Evolutionary conservation across 2,329 filamentous ascomycete genomes (phyloP).

Genomic region (Penicillium olsonii): DNA sequence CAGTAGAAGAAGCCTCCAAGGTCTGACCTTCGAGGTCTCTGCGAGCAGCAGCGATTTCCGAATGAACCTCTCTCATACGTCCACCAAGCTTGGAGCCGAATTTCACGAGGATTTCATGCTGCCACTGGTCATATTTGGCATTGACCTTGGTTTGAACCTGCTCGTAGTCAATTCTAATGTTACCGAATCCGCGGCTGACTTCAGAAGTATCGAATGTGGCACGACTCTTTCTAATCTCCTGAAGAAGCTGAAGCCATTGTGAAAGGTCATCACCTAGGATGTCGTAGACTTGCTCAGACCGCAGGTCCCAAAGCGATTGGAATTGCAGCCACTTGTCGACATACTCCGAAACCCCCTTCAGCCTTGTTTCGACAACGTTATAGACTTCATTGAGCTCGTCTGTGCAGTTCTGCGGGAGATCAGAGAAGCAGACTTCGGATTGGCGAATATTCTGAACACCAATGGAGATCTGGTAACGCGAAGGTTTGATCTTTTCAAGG

Average conservation of each 20-base stretch:
- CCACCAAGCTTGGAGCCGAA: slow-evolving; percentile 87
- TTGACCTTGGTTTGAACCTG: slow-evolving; percentile 99
- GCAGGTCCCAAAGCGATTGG: slow-evolving; percentile 96
- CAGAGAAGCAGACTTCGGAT: slow-evolving; percentile 67
- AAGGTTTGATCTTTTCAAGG: slow-evolving; percentile 89
- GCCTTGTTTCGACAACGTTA: slow-evolving; percentile 76
- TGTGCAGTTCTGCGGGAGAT: slow-evolving; percentile 81
- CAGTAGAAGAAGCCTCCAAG: slow-evolving; percentile 90
- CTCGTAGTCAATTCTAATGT: slow-evolving; percentile 94
- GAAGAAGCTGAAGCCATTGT: slow-evolving; percentile 91
- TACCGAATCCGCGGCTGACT: slow-evolving; percentile 87
- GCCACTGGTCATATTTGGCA: slow-evolving; percentile 99
- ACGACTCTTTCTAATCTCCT: slow-evolving; percentile 93
- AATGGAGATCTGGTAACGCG: slow-evolving; percentile 87
- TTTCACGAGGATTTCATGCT: slow-evolving; percentile 92
- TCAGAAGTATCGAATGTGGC: slow-evolving; percentile 97
- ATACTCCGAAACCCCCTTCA: slow-evolving; percentile 77
- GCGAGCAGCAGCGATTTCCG: slow-evolving; percentile 86
- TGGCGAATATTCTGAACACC: slow-evolving; percentile 45
- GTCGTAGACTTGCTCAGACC: slow-evolving; percentile 93
- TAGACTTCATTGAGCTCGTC: slow-evolving; percentile 79
- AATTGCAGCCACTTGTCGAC: slow-evolving; percentile 99
- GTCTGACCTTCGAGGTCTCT: slow-evolving; percentile 89
- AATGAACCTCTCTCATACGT: slow-evolving; percentile 88
- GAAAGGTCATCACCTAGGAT: slow-evolving; percentile 87